These are phyloP conservation scores for Pyrus communis DNA, from an alignment of 306 rosid species.

Conservation along the genomic window DNA sequence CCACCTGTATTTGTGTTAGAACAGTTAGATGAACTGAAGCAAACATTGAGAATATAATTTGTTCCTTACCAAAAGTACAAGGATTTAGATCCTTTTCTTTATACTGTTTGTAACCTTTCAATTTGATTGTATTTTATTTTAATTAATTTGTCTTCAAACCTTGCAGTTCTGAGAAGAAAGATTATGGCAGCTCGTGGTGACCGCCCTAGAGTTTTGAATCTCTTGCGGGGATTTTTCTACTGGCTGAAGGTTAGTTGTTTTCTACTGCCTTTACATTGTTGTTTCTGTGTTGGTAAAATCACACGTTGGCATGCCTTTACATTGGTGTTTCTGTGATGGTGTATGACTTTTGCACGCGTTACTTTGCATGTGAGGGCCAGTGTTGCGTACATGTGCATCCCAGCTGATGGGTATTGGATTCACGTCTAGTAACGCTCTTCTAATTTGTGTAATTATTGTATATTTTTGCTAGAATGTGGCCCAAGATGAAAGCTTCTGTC, in stretches of 20 bases:
- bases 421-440: neutral
- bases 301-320: neutral
- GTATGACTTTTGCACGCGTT: neutral
- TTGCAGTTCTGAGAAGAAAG: slow-evolving; percentile 45
- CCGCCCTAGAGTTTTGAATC: slow-evolving; percentile 33
- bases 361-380: neutral
- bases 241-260: slow-evolving; percentile 60
- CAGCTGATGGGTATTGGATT: neutral
- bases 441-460: slow-evolving; percentile 12
- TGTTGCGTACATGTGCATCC: neutral
- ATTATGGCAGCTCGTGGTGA: slow-evolving; percentile 19
- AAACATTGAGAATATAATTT: neutral
- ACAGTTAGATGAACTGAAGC: neutral
- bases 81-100: neutral
- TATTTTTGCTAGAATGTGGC: slow-evolving; percentile 36
- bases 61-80: neutral
- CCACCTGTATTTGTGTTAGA: neutral
- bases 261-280: neutral
- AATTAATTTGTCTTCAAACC: slow-evolving; percentile 9
- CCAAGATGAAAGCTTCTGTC: slow-evolving; percentile 36
- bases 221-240: slow-evolving; percentile 69
- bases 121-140: neutral
- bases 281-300: neutral
- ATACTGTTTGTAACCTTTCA: neutral
- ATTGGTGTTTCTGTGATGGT: neutral